phyloP scores from a whole-genome alignment of 805 yeast species.

The Barnettozyma vustinii region DNA sequence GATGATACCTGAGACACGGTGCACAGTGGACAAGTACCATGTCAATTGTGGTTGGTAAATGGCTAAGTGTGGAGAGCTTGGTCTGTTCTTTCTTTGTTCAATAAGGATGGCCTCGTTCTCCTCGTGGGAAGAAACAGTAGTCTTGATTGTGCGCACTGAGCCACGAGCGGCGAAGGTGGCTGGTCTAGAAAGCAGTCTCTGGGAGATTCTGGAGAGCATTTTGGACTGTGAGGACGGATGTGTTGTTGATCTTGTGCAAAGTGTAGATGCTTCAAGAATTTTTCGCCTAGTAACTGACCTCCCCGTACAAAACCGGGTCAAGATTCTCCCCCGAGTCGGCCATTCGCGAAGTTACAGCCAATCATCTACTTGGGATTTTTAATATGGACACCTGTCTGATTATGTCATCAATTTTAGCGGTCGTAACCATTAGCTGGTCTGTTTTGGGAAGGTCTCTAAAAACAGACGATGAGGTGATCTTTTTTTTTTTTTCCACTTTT shows the following conservation, averaged over 20 bases:
- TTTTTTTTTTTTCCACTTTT: neutral
- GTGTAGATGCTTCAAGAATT: neutral
- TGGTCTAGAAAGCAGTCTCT: constrained; percentile 13
- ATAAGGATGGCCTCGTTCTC: constrained; percentile 66
- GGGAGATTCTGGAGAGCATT: constrained; percentile 8
- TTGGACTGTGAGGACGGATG: neutral
- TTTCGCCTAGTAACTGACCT: neutral
- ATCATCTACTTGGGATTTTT: constrained; percentile 4
- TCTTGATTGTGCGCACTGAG: constrained; percentile 17
- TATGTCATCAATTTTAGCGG: neutral
- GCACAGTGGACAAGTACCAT: constrained; percentile 71
- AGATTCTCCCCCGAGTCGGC: constrained; percentile 6
- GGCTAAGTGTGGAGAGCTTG: constrained; percentile 82
- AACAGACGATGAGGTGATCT: neutral
- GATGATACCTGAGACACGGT: constrained; percentile 84
- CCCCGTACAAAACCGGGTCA: constrained; percentile 6
- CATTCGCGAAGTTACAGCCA: constrained; percentile 2
- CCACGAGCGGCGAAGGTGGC: constrained; percentile 1
- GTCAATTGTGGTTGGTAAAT: constrained; percentile 92
- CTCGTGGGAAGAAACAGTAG: constrained; percentile 49
- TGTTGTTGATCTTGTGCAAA: neutral
- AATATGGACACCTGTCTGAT: neutral
- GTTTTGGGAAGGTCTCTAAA: neutral
- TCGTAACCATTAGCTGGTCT: neutral
- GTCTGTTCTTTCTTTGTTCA: constrained; percentile 83